Evolutionary conservation across 768 basidiomycete species (phyloP).

Genomic region (Kwoniella dendrophila): DNA sequence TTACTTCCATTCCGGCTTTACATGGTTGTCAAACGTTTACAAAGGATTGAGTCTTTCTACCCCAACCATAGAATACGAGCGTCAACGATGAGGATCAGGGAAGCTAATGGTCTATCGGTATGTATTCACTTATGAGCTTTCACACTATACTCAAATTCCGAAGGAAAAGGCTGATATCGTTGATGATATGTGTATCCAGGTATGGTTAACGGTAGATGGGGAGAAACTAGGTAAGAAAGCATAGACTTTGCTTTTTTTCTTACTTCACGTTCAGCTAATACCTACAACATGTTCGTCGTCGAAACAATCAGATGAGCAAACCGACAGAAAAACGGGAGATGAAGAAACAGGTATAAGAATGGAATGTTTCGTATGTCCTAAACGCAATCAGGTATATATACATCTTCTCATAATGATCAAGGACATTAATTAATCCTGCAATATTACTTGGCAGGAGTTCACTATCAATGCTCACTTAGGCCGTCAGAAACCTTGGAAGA

Average conservation of each 20-base stretch:
- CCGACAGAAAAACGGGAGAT: background rate
- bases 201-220: slow-evolving; percentile 11
- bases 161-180: too few species aligned
- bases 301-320: slow-evolving; percentile 7
- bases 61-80: too few species aligned
- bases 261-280: too few species aligned
- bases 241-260: background rate
- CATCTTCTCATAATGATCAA: background rate
- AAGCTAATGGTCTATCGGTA: slow-evolving; percentile 10
- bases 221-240: slow-evolving; percentile 14
- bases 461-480: slow-evolving; percentile 13
- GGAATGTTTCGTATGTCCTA: slow-evolving; percentile 1
- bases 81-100: slow-evolving; percentile 6
- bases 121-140: background rate
- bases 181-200: slow-evolving; percentile 12
- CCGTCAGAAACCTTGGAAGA: slow-evolving; percentile 18
- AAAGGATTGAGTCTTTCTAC: too few species aligned
- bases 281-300: background rate
- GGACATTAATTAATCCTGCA: too few species aligned
- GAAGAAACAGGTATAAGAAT: background rate
- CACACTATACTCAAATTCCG: background rate
- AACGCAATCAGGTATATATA: background rate
- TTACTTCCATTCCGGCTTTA: too few species aligned
- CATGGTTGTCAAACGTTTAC: too few species aligned
- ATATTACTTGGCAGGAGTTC: slow-evolving; percentile 3